These are phyloP conservation scores for Halophytophthora polymorphica DNA, from an alignment of 352 stramenopile genomes.

Conservation along the genomic window DNA sequence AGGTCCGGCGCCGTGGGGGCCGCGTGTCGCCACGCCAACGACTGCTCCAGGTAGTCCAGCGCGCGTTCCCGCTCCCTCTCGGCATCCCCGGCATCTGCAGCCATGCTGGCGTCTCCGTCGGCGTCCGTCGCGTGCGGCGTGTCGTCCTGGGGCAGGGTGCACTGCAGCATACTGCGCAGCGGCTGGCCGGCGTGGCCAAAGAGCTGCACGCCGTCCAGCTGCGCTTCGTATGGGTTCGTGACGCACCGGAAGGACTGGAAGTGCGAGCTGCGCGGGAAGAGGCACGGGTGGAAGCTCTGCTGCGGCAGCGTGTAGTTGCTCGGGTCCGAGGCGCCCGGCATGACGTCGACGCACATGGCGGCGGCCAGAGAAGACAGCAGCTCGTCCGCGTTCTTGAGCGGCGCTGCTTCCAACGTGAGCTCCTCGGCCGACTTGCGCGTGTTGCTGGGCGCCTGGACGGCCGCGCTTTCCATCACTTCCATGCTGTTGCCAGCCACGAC, in stretches of 20 bases:
- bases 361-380: conserved; percentile 67
- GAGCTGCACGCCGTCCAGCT: conserved; percentile 58
- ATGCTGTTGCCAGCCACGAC: conserved; percentile 71
- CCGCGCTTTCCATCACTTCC: conserved; percentile 6
- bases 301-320: conserved; percentile 90
- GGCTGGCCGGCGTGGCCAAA: conserved; percentile 88
- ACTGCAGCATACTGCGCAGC: conserved; percentile 82
- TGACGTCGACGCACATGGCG: conserved; percentile 89
- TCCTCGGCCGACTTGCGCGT: conserved; percentile 50
- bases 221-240: conserved; percentile 93
- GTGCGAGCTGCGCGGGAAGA: conserved; percentile 84
- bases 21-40: conserved; percentile 88
- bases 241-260: conserved; percentile 84
- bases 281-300: conserved; percentile 92
- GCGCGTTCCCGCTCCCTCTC: conserved; percentile 21
- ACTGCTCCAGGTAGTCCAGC: conserved; percentile 62
- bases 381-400: conserved; percentile 68
- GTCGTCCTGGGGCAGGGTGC: conserved; percentile 31
- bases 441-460: conserved; percentile 22
- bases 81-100: conserved; percentile 17
- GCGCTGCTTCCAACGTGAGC: conserved; percentile 39
- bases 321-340: conserved; percentile 88
- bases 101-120: conserved; percentile 17
- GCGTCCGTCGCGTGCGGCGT: conserved; percentile 32
- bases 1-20: conserved; percentile 93